Evolutionary conservation across 345 rosid species (phyloP).

Genomic region (Arabis alpina): DNA sequence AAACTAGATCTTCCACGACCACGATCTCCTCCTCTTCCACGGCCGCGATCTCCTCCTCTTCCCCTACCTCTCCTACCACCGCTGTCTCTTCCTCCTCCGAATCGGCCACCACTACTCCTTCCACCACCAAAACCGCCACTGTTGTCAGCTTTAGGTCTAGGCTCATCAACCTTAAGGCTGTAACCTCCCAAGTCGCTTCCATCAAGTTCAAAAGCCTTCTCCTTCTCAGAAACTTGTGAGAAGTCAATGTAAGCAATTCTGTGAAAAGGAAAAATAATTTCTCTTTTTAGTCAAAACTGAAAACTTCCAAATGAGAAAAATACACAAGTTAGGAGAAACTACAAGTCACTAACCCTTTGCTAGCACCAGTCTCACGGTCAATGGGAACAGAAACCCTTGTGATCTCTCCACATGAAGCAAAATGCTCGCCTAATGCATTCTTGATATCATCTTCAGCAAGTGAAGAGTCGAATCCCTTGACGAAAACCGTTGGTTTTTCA

Average conservation of each 20-base stretch:
- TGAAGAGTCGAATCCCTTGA: slow-evolving; percentile 66
- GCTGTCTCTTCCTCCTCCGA: slow-evolving; percentile 43
- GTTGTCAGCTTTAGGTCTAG: slow-evolving; percentile 57
- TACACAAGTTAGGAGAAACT: not conserved
- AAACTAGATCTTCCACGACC: slow-evolving; percentile 49
- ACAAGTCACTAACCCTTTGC: slow-evolving; percentile 67
- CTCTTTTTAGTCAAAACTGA: not conserved
- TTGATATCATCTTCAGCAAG: slow-evolving; percentile 60
- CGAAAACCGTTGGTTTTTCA: slow-evolving; percentile 46
- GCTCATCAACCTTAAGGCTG: slow-evolving; percentile 65
- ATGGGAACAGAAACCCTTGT: slow-evolving; percentile 60
- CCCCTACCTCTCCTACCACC: not conserved
- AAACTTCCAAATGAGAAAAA: not conserved
- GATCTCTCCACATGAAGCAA: slow-evolving; percentile 74
- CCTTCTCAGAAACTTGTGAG: slow-evolving; percentile 56
- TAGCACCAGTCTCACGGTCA: slow-evolving; percentile 67
- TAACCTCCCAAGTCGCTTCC: slow-evolving; percentile 58
- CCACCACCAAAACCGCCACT: slow-evolving; percentile 36
- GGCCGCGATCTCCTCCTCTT: slow-evolving; percentile 38
- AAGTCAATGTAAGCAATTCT: slow-evolving; percentile 83
- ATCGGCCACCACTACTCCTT: slow-evolving; percentile 36
- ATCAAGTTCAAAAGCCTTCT: slow-evolving; percentile 66
- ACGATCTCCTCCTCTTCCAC: slow-evolving; percentile 45
- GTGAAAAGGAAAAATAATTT: slow-evolving; percentile 15
- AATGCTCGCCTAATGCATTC: slow-evolving; percentile 57